A percentile compares a stretch with the other conserved stretches of the same genome.
phyloP scores from a whole-genome alignment of 306 rosid genomes.

The Quercus aquifolioides region DNA sequence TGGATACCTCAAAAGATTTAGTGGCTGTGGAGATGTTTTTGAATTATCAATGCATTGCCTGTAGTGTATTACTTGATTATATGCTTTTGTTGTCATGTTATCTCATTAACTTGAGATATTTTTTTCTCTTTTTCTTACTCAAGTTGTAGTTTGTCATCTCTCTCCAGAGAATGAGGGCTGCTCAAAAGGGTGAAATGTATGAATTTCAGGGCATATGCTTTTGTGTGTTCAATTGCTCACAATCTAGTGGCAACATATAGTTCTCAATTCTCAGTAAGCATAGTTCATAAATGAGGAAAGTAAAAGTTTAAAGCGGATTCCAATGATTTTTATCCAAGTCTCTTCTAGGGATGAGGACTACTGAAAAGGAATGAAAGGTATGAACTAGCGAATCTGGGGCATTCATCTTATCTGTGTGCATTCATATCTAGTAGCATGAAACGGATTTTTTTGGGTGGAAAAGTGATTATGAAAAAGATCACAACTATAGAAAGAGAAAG shows the following conservation, averaged over 20 bases:
- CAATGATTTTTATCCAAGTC: conserved; percentile 33
- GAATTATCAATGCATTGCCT: no score
- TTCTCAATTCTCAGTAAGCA: neutral
- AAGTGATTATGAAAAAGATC: neutral
- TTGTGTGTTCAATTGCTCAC: neutral
- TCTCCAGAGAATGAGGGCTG: conserved; percentile 37
- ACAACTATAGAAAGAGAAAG: neutral
- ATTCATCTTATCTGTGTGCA: conserved; percentile 1
- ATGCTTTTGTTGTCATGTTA: no score
- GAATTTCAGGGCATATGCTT: conserved; percentile 6
- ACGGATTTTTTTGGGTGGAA: neutral
- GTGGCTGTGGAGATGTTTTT: no score
- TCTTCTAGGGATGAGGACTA: conserved; percentile 40
- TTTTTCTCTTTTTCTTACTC: no score
- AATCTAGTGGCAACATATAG: neutral
- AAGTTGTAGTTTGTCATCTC: conserved; percentile 32
- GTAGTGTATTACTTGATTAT: no score
- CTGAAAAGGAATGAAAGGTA: conserved; percentile 59
- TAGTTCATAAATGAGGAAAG: neutral
- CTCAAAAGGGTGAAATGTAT: conserved; percentile 55
- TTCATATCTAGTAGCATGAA: neutral
- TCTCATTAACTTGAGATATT: no score
- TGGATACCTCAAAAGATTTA: no score
- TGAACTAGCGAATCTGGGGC: neutral
- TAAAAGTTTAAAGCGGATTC: neutral